A percentile compares a stretch with the other conserved stretches of the same genome.
Evolutionary conservation across 192 early-diverging fungal genomes (phyloP).

Genomic region (Diversispora epigaea): DNA sequence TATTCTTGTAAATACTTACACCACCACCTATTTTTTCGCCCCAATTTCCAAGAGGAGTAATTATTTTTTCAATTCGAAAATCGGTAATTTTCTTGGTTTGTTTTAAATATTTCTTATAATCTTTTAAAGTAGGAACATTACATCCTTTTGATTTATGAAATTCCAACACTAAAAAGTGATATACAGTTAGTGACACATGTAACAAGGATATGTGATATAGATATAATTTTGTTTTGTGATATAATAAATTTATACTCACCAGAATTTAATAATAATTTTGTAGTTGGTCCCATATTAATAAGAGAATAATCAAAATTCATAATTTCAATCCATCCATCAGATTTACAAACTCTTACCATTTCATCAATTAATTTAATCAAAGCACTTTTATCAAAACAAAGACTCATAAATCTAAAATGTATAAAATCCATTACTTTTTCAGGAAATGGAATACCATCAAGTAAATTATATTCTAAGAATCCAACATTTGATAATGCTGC

Average conservation of each 20-base stretch:
- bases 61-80: too few species aligned
- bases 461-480: slow-evolving; percentile 7
- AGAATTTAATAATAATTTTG: not conserved
- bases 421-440: not conserved
- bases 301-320: slow-evolving; percentile 35
- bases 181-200: not conserved
- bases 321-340: slow-evolving; percentile 42
- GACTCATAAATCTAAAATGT: not conserved
- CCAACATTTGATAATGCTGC: not conserved
- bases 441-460: slow-evolving; percentile 8
- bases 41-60: too few species aligned
- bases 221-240: too few species aligned
- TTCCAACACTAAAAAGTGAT: too few species aligned
- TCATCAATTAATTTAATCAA: slow-evolving; percentile 30
- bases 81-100: too few species aligned
- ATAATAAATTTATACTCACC: too few species aligned
- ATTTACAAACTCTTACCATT: slow-evolving; percentile 40
- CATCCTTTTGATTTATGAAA: too few species aligned
- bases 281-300: not conserved
- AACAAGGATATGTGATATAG: not conserved
- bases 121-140: too few species aligned
- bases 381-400: not conserved
- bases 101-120: too few species aligned
- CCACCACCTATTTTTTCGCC: too few species aligned
- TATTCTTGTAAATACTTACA: too few species aligned